Conservation (phyloP, 176 grass and related monocot genomes). For the Luzula sylvatica region DNA sequence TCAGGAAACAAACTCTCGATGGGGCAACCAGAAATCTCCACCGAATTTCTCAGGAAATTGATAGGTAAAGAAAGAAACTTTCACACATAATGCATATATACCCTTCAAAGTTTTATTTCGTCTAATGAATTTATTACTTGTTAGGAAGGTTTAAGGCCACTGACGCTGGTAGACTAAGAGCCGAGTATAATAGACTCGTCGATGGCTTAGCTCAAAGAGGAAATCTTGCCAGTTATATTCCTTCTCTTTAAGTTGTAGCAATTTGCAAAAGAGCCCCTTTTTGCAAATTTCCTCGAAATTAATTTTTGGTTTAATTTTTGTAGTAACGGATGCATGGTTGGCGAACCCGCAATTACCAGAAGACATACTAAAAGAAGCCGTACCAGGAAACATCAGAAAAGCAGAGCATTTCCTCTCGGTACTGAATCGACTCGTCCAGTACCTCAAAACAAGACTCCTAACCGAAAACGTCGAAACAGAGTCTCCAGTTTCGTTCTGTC, state of each 20-base stretch:
- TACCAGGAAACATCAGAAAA: slow-evolving; percentile 86
- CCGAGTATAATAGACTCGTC: slow-evolving; percentile 85
- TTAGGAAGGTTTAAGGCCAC: slow-evolving; percentile 99
- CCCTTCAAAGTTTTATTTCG: too few relatives aligned
- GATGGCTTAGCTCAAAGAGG: slow-evolving; percentile 88
- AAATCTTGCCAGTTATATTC: slow-evolving; percentile 62
- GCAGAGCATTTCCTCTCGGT: slow-evolving; percentile 94
- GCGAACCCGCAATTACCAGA: slow-evolving; percentile 73
- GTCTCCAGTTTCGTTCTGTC: slow-evolving; percentile 67
- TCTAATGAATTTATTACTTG: slow-evolving; percentile 26
- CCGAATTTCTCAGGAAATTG: slow-evolving; percentile 67
- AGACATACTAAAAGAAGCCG: slow-evolving; percentile 84
- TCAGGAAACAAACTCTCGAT: slow-evolving; percentile 78
- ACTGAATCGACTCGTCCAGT: slow-evolving; percentile 57
- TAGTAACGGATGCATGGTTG: slow-evolving; percentile 90
- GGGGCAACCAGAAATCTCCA: slow-evolving; percentile 57
- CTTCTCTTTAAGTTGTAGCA: not conserved
- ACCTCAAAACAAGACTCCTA: slow-evolving; percentile 49
- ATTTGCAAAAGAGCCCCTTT: not conserved
- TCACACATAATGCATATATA: too few relatives aligned
- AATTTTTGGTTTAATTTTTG: too few relatives aligned
- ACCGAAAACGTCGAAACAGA: slow-evolving; percentile 93
- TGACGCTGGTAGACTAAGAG: slow-evolving; percentile 82
- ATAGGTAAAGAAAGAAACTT: slow-evolving; percentile 43
- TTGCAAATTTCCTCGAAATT: too few relatives aligned